phyloP scores from a whole-genome alignment of 306 rosid species.

The Quercus berberidifolia region DNA sequence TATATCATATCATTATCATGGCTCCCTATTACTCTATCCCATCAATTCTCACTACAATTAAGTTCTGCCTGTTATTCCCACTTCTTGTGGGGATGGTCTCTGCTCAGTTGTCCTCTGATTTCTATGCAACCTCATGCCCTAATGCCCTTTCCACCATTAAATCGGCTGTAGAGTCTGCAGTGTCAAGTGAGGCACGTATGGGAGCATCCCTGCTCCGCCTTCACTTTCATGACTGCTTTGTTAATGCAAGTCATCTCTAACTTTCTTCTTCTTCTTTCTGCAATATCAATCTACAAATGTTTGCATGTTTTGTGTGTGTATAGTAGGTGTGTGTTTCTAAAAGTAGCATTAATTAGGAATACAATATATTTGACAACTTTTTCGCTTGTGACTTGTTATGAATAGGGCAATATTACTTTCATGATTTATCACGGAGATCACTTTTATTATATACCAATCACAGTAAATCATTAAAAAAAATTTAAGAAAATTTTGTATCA shows the following conservation, averaged over 20 bases:
- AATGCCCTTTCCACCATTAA: conserved; percentile 48
- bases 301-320: not conserved
- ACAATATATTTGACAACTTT: too few relatives aligned
- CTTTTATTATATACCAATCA: too few relatives aligned
- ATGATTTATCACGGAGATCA: too few relatives aligned
- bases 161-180: conserved; percentile 32
- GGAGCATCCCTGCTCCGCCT: conserved; percentile 81
- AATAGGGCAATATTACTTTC: too few relatives aligned
- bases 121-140: conserved; percentile 50
- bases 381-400: too few relatives aligned
- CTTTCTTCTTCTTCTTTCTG: not conserved
- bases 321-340: too few relatives aligned
- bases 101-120: conserved; percentile 48
- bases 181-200: conserved; percentile 56
- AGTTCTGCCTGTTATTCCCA: conserved; percentile 7
- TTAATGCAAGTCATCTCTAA: conserved; percentile 52
- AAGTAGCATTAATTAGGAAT: too few relatives aligned
- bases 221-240: conserved; percentile 86
- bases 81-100: conserved; percentile 31
- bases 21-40: not conserved
- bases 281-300: not conserved
- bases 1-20: conserved; percentile 1
- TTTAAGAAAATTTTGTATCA: too few relatives aligned
- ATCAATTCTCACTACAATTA: not conserved
- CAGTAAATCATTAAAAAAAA: too few relatives aligned